Base-by-base conservation (phyloP, 202 grass and related monocot species). In the Schoenoplectus triqueter region DNA sequence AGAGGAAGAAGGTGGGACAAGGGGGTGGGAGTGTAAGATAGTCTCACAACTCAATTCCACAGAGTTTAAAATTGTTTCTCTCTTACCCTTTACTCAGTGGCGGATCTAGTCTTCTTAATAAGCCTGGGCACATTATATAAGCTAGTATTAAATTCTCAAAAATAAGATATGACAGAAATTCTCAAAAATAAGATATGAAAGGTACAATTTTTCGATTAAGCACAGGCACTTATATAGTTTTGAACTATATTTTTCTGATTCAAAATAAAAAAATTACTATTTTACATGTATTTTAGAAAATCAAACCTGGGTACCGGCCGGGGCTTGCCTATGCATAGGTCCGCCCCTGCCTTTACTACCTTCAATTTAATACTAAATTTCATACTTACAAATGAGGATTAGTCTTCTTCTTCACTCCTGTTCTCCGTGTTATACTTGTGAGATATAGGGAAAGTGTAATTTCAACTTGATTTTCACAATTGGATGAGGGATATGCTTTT, bases 41-140 rank as follows among this genome's bases (percentile, higher is more conserved):
- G 69, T 73, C 3, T 14, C 18, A 73, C 69, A 44, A 5, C 47
- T 73, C 46, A 77, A 57, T 77, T 76, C 39, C 19, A 77, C 15
- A 50, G 73, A 73, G 20, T 31, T 31, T 31, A 31, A 31, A 31
- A 31, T 31, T 31, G 31, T 31, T 31, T 31, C 31, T 31, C 31
- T 31, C 31, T 31, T 31, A 31, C 31, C 31, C 31, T 31, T 31
- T 31, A 31, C 31, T 31, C 31, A 31, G 31, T 31, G 31, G 31
- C 31, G 31, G 31, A 31, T 31, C 31, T 31, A 31, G 31, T 31
- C 31, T 31, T 31, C 31, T 31, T 31, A 31, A 31, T 31, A 31
- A 31, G 31, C 31, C 31, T 31, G 31, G 31, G 31, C 31, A 31
- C 31, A 31, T 31, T 31, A 31, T 31, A 31, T 31, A 31, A 31